Conservation (phyloP, 2,329 filamentous ascomycete genomes). For the Stachybotrys echinatus region DNA sequence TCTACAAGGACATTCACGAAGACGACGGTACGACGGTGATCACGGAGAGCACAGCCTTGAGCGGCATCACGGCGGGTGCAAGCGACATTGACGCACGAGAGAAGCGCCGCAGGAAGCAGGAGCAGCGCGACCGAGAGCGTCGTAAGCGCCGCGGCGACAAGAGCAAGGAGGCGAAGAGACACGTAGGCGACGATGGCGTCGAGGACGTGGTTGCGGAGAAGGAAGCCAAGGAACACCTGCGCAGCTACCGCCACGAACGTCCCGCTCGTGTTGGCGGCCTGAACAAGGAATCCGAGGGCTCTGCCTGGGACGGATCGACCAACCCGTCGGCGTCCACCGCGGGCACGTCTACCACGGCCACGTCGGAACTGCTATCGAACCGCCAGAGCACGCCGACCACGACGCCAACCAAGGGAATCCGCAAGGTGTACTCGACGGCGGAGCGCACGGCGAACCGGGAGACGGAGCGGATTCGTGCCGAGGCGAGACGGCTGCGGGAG, state of each 20-base stretch:
- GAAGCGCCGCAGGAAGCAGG: conserved; percentile 48
- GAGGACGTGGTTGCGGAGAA: conserved; percentile 62
- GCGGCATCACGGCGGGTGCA: conserved; percentile 53
- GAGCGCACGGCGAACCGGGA: conserved; percentile 49
- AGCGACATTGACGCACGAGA: conserved; percentile 52
- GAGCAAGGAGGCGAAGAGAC: conserved; percentile 39
- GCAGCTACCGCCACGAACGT: conserved; percentile 81
- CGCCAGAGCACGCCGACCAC: conserved; percentile 51
- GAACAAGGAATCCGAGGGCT: conserved; percentile 76
- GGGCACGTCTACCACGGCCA: conserved; percentile 49
- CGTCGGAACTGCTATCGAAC: conserved; percentile 56
- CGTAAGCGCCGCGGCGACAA: conserved; percentile 22
- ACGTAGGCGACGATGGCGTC: conserved; percentile 52
- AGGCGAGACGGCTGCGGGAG: conserved; percentile 51
- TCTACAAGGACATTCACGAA: conserved; percentile 67
- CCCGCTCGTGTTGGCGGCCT: conserved; percentile 82
- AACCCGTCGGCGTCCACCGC: conserved; percentile 64
- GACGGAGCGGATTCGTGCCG: conserved; percentile 48
- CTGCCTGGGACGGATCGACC: conserved; percentile 69
- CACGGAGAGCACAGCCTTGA: conserved; percentile 40
- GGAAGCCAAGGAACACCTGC: conserved; percentile 62
- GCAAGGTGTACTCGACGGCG: conserved; percentile 57
- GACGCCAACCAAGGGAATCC: conserved; percentile 51
- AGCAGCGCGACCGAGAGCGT: conserved; percentile 36
- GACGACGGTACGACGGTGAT: conserved; percentile 39